Percentiles rank a stretch among this genome's conserved stretches.
phyloP scores from a whole-genome alignment of 2,329 filamentous ascomycete genomes.

The Triangularia setosa region DNA sequence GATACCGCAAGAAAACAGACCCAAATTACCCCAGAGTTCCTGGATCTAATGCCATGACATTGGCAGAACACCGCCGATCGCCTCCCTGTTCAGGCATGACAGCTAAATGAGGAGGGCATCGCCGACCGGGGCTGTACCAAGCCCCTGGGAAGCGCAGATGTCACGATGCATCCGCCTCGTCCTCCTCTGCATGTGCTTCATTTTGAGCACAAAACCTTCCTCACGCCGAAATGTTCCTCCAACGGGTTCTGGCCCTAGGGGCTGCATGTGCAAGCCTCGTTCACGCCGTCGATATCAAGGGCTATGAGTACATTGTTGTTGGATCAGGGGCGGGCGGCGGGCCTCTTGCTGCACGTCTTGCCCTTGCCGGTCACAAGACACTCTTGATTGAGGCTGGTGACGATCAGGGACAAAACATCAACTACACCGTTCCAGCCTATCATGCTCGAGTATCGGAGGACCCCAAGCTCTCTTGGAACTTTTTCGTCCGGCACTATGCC shows the following conservation, averaged over 20 bases:
- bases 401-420: constrained; percentile 40
- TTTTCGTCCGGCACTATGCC: constrained; percentile 58
- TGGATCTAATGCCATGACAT: not conserved
- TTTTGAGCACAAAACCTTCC: not conserved
- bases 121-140: not conserved
- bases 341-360: constrained; percentile 55
- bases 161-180: not conserved
- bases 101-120: not conserved
- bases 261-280: constrained; percentile 19
- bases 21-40: not conserved
- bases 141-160: not conserved
- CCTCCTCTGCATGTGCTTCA: not conserved
- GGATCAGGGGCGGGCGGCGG: constrained; percentile 58
- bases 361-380: constrained; percentile 55
- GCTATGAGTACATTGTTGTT: constrained; percentile 61
- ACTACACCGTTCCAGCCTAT: constrained; percentile 27
- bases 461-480: constrained; percentile 47
- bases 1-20: not conserved
- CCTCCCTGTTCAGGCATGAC: not conserved
- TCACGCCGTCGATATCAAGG: constrained; percentile 28
- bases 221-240: constrained; percentile 12
- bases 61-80: not conserved
- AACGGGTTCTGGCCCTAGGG: constrained; percentile 13
- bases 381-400: constrained; percentile 58
- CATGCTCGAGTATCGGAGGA: constrained; percentile 25